phyloP scores from a whole-genome alignment of 139 green algal genomes.

The Diplosphaera chodatii region DNA sequence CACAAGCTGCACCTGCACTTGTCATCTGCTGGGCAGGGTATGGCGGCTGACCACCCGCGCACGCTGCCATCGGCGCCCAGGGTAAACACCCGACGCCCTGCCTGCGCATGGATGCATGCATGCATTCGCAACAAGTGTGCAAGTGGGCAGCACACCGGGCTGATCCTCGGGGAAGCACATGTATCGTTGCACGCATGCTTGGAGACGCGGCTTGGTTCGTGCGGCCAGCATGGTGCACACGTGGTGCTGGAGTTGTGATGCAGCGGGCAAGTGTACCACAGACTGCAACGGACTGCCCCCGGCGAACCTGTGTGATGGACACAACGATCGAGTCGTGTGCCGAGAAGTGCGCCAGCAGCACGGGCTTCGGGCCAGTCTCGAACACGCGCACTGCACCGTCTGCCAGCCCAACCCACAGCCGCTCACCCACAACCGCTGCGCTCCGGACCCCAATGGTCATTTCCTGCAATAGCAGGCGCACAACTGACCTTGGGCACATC shows the following conservation, averaged over 20 bases:
- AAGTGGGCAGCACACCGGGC: too few species aligned
- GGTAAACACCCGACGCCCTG: constrained; percentile 40
- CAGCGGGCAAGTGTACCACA: too few species aligned
- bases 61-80: constrained; percentile 59
- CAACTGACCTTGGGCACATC: too few species aligned
- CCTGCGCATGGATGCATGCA: too few species aligned
- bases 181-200: too few species aligned
- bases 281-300: too few species aligned
- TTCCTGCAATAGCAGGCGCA: too few species aligned
- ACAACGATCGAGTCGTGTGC: constrained; percentile 43
- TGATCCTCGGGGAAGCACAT: too few species aligned
- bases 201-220: too few species aligned
- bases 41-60: constrained; percentile 40
- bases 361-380: not conserved
- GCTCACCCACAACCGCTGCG: constrained; percentile 20
- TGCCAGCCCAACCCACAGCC: constrained; percentile 55
- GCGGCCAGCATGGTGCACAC: too few species aligned
- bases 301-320: constrained; percentile 7
- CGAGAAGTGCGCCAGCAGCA: constrained; percentile 32
- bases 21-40: constrained; percentile 9
- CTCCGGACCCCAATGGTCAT: constrained; percentile 26
- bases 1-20: constrained; percentile 11
- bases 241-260: too few species aligned
- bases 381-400: constrained; percentile 36
- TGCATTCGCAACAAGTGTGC: too few species aligned